Conservation (phyloP, 73 alveolate genomes). For the Tetrahymena thermophila region DNA sequence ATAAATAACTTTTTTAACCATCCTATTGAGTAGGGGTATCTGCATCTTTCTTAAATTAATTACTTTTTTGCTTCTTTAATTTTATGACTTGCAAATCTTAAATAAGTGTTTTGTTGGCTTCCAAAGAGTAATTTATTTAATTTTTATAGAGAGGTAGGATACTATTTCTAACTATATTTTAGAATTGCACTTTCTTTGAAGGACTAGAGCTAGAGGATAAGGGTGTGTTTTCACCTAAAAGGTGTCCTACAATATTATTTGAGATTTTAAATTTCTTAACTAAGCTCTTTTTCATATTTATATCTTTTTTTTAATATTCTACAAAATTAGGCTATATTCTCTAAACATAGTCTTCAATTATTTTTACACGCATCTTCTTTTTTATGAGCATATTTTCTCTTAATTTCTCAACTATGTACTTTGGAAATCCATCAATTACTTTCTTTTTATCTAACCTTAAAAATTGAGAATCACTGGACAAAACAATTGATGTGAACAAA, state of each 20-base stretch:
- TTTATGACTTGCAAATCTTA: not conserved
- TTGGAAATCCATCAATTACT: not conserved
- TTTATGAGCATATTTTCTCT: not conserved
- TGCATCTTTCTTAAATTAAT: not conserved
- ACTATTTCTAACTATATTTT: not conserved
- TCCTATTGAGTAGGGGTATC: not conserved
- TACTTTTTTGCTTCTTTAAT: not conserved
- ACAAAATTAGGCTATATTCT: not conserved
- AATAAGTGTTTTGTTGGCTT: not conserved
- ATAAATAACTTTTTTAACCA: not conserved
- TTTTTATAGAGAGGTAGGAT: not conserved
- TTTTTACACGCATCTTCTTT: not conserved
- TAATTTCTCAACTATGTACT: not conserved
- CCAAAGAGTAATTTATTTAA: not conserved
- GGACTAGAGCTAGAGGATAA: not conserved
- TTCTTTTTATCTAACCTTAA: not conserved
- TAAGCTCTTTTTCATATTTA: not conserved
- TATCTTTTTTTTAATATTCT: not conserved
- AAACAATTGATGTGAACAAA: not conserved
- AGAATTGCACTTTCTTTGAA: not conserved
- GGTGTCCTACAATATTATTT: not conserved
- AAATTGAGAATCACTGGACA: not conserved
- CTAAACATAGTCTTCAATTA: not conserved
- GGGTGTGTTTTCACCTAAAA: not conserved
- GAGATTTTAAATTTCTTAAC: not conserved